Conservation (phyloP, 805 yeast species). For the Wickerhamomyces bovis region DNA sequence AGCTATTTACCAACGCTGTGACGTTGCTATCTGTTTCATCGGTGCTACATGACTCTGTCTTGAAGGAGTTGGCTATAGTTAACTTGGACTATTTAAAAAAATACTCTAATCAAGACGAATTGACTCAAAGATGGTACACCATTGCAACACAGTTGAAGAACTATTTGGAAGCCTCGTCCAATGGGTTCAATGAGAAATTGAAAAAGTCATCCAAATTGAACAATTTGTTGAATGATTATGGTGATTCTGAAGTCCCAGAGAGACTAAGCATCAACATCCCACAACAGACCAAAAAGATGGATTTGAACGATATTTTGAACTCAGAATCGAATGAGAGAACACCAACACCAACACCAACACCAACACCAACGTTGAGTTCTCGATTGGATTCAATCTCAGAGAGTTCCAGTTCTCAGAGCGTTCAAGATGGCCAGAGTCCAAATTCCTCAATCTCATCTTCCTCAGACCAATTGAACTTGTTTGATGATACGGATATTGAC, state of each 20-base stretch:
- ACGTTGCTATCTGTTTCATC: slow-evolving; percentile 29
- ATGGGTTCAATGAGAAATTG: slow-evolving; percentile 9
- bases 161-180: slow-evolving; percentile 14
- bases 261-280: slow-evolving; percentile 9
- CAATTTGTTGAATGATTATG: slow-evolving; percentile 26
- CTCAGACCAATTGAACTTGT: background rate
- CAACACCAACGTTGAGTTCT: background rate
- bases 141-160: slow-evolving; percentile 24
- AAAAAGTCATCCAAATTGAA: slow-evolving; percentile 23
- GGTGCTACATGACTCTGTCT: slow-evolving; percentile 23
- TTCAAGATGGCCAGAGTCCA: background rate
- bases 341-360: background rate
- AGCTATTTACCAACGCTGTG: slow-evolving; percentile 31
- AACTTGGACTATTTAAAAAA: slow-evolving; percentile 21
- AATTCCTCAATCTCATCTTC: background rate
- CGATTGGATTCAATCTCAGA: background rate
- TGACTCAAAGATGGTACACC: slow-evolving; percentile 28
- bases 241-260: slow-evolving; percentile 26
- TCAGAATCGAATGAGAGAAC: slow-evolving; percentile 1
- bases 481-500: slow-evolving; percentile 7
- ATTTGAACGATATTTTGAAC: slow-evolving; percentile 12
- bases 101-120: slow-evolving; percentile 29
- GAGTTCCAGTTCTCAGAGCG: background rate
- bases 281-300: slow-evolving; percentile 7
- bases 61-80: slow-evolving; percentile 21